Evolutionary conservation across 2,329 filamentous ascomycete genomes (phyloP).

Genomic region (Pseudopithomyces maydicus): DNA sequence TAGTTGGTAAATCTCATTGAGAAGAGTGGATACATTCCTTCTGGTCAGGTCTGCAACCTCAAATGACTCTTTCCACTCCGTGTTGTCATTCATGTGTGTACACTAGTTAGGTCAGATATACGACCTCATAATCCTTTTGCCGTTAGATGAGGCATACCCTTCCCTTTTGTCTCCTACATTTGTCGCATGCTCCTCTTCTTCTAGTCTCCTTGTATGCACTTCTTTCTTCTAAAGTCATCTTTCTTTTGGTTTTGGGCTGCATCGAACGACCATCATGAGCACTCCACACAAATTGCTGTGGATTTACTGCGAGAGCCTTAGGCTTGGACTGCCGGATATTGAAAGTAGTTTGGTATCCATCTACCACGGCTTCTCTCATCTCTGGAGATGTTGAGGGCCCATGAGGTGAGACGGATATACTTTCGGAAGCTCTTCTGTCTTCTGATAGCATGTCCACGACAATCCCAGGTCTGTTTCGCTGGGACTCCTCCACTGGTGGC

Average conservation of each 20-base stretch:
- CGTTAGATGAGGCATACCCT: conserved; percentile 19
- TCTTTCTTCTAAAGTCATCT: conserved; percentile 32
- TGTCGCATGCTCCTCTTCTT: conserved; percentile 31
- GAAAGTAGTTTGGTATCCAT: neutral
- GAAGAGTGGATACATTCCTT: neutral
- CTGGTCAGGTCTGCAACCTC: neutral
- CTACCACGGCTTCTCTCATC: neutral
- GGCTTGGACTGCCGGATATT: neutral
- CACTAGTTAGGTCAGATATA: conserved; percentile 13
- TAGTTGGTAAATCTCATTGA: neutral
- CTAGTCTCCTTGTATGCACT: conserved; percentile 31
- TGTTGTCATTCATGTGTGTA: conserved; percentile 13
- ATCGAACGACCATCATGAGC: conserved; percentile 21
- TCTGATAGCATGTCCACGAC: neutral
- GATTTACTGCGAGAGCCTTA: neutral
- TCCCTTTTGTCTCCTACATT: conserved; percentile 31
- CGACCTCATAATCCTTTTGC: too few relatives aligned
- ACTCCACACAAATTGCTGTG: conserved; percentile 32
- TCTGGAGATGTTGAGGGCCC: conserved; percentile 7
- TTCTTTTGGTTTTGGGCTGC: conserved; percentile 31
- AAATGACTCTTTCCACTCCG: neutral
- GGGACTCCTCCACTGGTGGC: neutral
- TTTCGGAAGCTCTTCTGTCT: conserved; percentile 4
- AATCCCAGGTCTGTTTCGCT: conserved; percentile 1
- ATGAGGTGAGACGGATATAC: conserved; percentile 8